Conservation (phyloP, 257 asterid species). For the Osmanthus fragrans region DNA sequence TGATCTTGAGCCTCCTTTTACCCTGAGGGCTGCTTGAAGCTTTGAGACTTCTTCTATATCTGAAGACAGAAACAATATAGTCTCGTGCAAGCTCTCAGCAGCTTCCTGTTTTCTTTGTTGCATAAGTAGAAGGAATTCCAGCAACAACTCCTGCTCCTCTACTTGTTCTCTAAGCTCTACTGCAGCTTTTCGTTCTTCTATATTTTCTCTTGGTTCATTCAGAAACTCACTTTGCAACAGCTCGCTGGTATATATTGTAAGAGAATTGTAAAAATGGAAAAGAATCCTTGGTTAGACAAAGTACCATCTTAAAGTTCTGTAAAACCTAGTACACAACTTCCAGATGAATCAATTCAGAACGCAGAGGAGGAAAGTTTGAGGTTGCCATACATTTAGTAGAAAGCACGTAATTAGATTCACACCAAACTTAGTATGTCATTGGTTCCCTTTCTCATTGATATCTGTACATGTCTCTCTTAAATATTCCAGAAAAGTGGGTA, state of each 20-base stretch:
- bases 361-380: too few relatives aligned
- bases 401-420: not conserved
- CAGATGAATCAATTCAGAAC: not conserved
- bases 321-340: not conserved
- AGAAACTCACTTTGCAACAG: slow-evolving; percentile 87
- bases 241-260: slow-evolving; percentile 49
- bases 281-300: slow-evolving; percentile 1
- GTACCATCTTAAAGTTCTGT: not conserved
- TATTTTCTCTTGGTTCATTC: slow-evolving; percentile 68
- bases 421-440: too few relatives aligned
- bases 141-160: slow-evolving; percentile 84
- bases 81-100: slow-evolving; percentile 61
- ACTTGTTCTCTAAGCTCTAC: slow-evolving; percentile 74
- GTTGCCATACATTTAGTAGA: not conserved
- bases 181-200: slow-evolving; percentile 86
- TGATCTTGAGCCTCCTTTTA: slow-evolving; percentile 45
- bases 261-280: slow-evolving; percentile 15
- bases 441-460: too few relatives aligned
- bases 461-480: too few relatives aligned
- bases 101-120: slow-evolving; percentile 82
- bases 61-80: slow-evolving; percentile 61
- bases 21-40: slow-evolving; percentile 53
- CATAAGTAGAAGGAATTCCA: slow-evolving; percentile 73
- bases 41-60: slow-evolving; percentile 78
- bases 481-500: too few relatives aligned